These are phyloP conservation scores for Apiotrichum siamense DNA, from an alignment of 1,284 basidiomycete genomes.

Conservation along the genomic window DNA sequence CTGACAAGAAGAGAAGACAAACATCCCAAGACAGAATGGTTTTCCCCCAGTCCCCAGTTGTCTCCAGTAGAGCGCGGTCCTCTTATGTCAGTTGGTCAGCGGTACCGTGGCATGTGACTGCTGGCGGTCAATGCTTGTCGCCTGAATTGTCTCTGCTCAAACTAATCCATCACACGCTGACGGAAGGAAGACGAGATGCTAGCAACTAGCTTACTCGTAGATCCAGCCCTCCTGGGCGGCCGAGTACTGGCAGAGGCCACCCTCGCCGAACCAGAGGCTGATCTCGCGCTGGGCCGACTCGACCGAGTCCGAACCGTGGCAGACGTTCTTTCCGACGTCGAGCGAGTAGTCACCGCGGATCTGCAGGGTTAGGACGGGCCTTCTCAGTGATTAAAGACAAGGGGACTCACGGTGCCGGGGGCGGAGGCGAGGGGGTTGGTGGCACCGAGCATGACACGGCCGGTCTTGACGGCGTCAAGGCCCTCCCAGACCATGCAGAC, in stretches of 20 bases:
- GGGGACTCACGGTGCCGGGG: slow-evolving; percentile 55
- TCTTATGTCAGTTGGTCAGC: too few relatives aligned
- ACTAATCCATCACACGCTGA: too few relatives aligned
- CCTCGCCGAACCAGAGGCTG: slow-evolving; percentile 59
- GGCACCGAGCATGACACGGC: slow-evolving; percentile 89
- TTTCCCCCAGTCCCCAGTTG: too few relatives aligned
- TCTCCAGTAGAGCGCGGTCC: too few relatives aligned
- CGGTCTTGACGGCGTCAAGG: slow-evolving; percentile 91
- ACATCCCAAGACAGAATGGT: too few relatives aligned
- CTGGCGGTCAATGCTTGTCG: too few relatives aligned
- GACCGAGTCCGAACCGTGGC: slow-evolving; percentile 65
- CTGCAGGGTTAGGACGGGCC: slow-evolving; percentile 51
- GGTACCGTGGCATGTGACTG: too few relatives aligned
- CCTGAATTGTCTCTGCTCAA: too few relatives aligned
- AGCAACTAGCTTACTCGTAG: slow-evolving; percentile 66
- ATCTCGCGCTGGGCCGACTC: slow-evolving; percentile 49
- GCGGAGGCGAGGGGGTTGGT: slow-evolving; percentile 92
- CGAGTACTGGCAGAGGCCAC: slow-evolving; percentile 60
- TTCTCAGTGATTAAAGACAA: slow-evolving; percentile 39
- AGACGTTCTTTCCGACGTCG: slow-evolving; percentile 16
- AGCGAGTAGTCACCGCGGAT: slow-evolving; percentile 92
- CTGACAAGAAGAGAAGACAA: too few relatives aligned
- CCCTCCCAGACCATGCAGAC: slow-evolving; percentile 97
- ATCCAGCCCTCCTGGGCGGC: slow-evolving; percentile 66
- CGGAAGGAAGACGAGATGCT: too few relatives aligned